Evolutionary conservation across 805 yeast species (phyloP).

Genomic region (Candida xiaguanensis): DNA sequence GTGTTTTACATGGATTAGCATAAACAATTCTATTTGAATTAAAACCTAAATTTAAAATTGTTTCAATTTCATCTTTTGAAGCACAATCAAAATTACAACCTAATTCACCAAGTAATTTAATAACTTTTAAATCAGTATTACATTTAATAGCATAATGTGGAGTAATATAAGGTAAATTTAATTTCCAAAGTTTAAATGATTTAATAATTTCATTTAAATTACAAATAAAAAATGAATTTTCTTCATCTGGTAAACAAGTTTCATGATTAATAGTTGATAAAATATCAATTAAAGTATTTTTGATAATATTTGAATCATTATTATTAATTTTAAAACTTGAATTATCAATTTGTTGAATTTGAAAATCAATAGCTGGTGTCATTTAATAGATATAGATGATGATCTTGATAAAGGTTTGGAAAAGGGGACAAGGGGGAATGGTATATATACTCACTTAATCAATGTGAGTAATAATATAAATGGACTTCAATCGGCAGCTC

Average conservation of each 20-base stretch:
- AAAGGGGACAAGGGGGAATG: not conserved
- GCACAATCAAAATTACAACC: constrained; percentile 93
- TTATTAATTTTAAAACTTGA: not conserved
- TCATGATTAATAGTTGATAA: constrained; percentile 49
- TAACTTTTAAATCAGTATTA: constrained; percentile 66
- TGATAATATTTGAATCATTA: constrained; percentile 20
- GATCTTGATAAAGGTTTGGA: constrained; percentile 4
- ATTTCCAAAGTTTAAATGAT: constrained; percentile 61
- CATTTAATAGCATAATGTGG: constrained; percentile 97
- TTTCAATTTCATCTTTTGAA: constrained; percentile 76
- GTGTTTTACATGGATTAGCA: constrained; percentile 94
- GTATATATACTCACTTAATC: constrained; percentile 16
- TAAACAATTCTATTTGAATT: constrained; percentile 68
- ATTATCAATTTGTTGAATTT: constrained; percentile 3
- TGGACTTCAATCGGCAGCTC: constrained; percentile 45
- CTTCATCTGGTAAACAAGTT: constrained; percentile 68
- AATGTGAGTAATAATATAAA: constrained; percentile 26
- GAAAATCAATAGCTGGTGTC: constrained; percentile 7
- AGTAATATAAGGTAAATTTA: constrained; percentile 63
- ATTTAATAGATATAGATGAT: not conserved
- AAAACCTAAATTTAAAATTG: constrained; percentile 59
- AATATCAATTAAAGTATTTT: constrained; percentile 36
- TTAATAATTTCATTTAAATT: constrained; percentile 72
- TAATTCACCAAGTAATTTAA: constrained; percentile 51
- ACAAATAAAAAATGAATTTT: constrained; percentile 84